A percentile compares a stretch with the other conserved stretches of the same genome.
Conservation (phyloP, 1,139 yeast species). For the Magnusiomyces tetraspermus region DNA sequence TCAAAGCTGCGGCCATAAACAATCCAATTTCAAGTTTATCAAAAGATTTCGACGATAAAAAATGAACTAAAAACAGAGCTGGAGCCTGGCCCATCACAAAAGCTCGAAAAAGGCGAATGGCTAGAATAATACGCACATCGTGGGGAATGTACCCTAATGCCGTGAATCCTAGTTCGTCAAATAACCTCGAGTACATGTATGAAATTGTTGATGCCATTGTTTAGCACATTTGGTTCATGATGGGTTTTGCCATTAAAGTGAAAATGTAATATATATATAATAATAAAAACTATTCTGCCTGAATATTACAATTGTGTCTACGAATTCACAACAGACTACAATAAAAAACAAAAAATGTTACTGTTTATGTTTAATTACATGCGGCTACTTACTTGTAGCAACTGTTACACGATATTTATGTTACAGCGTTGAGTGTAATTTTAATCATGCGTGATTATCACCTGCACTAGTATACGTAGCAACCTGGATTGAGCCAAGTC, state of each 20-base stretch:
- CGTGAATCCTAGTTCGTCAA: constrained; percentile 12
- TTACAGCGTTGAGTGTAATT: too few relatives aligned
- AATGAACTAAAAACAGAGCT: constrained; percentile 60
- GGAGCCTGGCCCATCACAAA: constrained; percentile 75
- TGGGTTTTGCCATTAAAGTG: too few relatives aligned
- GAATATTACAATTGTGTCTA: too few relatives aligned
- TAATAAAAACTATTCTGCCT: neutral
- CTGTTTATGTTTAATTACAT: too few relatives aligned
- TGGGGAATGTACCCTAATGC: constrained; percentile 9
- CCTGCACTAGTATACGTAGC: too few relatives aligned
- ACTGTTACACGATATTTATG: too few relatives aligned
- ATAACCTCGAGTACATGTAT: neutral
- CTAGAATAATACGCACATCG: constrained; percentile 62
- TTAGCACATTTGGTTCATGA: neutral
- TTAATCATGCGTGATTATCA: too few relatives aligned
- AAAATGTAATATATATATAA: too few relatives aligned
- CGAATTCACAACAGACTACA: too few relatives aligned
- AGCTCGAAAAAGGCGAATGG: constrained; percentile 62
- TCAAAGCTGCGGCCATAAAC: constrained; percentile 60
- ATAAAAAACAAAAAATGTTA: too few relatives aligned
- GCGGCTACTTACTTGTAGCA: too few relatives aligned
- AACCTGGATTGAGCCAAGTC: too few relatives aligned
- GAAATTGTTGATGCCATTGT: neutral
- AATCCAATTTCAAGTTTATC: constrained; percentile 56
- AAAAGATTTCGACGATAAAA: constrained; percentile 48